phyloP scores from a whole-genome alignment of 495 filamentous ascomycete genomes.

The Daldinia childiae region DNA sequence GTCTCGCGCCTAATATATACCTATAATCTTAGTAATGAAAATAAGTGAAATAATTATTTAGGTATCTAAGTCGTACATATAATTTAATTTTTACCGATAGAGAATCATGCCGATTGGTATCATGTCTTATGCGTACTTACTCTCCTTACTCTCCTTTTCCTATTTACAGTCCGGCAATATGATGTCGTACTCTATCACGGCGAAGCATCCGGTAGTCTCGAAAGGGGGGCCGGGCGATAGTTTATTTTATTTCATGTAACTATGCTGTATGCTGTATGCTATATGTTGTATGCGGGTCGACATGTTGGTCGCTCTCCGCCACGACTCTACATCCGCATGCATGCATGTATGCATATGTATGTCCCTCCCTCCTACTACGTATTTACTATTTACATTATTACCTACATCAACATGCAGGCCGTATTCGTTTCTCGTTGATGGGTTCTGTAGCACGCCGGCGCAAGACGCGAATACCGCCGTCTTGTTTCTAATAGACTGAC shows the following conservation, averaged over 20 bases:
- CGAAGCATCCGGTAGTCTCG: slow-evolving; percentile 15
- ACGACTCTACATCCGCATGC: slow-evolving; percentile 21
- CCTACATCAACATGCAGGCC: not conserved
- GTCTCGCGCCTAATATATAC: slow-evolving; percentile 18
- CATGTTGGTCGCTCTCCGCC: slow-evolving; percentile 30
- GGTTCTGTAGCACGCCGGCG: not conserved
- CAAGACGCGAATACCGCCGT: too few relatives aligned
- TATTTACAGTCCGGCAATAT: not conserved
- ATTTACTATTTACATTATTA: not conserved
- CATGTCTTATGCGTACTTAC: not conserved
- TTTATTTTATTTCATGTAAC: slow-evolving; percentile 8
- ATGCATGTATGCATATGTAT: not conserved
- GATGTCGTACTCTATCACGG: slow-evolving; percentile 16
- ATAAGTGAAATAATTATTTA: not conserved
- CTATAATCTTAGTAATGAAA: too few relatives aligned
- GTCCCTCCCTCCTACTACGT: too few relatives aligned
- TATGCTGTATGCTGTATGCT: too few relatives aligned
- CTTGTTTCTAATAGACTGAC: not conserved
- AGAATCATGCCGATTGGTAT: not conserved
- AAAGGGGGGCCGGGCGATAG: slow-evolving; percentile 1
- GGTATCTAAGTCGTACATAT: too few relatives aligned
- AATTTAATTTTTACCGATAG: too few relatives aligned
- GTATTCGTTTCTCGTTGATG: not conserved
- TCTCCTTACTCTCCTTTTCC: not conserved
- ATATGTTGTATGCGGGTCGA: slow-evolving; percentile 1